These are phyloP conservation scores for Solanum lignicaule DNA, from an alignment of 257 asterid species.

Conservation along the genomic window DNA sequence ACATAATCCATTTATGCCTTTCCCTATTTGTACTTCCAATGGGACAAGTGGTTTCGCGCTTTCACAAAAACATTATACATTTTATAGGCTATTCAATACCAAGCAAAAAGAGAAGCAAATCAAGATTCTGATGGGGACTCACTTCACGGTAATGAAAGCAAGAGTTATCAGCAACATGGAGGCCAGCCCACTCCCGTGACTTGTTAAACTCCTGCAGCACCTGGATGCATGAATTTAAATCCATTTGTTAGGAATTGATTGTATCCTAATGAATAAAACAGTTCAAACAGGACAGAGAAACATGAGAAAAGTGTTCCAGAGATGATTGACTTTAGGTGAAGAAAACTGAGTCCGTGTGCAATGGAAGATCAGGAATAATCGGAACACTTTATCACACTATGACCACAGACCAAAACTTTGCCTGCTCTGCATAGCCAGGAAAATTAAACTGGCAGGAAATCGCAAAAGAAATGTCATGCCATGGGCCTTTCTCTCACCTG, in stretches of 20 bases:
- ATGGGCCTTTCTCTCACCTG: conserved; percentile 41
- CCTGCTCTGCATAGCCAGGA: background rate
- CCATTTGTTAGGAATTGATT: background rate
- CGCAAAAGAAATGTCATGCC: background rate
- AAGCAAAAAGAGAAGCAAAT: background rate
- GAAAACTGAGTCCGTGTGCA: background rate
- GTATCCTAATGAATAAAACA: background rate
- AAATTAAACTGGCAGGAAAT: conserved; percentile 7
- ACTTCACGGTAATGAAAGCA: conserved; percentile 92
- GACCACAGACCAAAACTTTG: background rate
- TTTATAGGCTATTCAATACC: background rate
- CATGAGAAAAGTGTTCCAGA: background rate
- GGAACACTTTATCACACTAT: background rate
- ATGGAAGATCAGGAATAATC: background rate
- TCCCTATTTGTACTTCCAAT: background rate
- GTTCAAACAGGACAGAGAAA: background rate
- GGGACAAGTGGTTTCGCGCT: background rate
- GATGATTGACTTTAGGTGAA: background rate
- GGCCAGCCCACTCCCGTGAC: conserved; percentile 73
- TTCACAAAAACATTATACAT: background rate
- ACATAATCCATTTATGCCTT: background rate
- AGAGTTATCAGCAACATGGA: conserved; percentile 91
- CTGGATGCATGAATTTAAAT: conserved; percentile 19
- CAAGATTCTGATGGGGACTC: conserved; percentile 18
- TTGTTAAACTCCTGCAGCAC: conserved; percentile 47